Conservation (phyloP, 352 stramenopile genomes). For the Pythium oligandrum region DNA sequence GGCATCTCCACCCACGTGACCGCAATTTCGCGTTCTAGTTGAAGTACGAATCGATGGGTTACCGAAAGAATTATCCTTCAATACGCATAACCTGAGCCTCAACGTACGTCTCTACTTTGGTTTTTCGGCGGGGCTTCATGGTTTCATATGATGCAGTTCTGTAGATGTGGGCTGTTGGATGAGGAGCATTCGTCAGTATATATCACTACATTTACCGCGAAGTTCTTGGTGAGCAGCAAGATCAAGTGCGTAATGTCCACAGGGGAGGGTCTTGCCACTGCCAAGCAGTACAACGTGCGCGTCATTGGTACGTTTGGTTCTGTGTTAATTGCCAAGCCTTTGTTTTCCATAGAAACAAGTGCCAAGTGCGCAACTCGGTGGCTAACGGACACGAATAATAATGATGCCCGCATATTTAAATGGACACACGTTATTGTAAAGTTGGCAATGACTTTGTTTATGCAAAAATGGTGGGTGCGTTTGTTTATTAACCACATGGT, state of each 20-base stretch:
- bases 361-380: constrained; percentile 31
- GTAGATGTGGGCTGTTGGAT: constrained; percentile 94
- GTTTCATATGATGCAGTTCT: constrained; percentile 5
- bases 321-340: background rate
- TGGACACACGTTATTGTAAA: too few species aligned
- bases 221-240: constrained; percentile 91
- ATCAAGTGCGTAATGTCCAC: constrained; percentile 79
- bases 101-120: constrained; percentile 33
- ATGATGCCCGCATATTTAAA: too few species aligned
- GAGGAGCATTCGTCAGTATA: constrained; percentile 93
- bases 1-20: too few species aligned
- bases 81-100: too few species aligned
- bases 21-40: too few species aligned
- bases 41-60: too few species aligned
- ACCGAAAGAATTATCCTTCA: too few species aligned
- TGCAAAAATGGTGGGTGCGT: too few species aligned
- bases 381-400: constrained; percentile 4
- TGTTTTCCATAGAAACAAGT: constrained; percentile 69
- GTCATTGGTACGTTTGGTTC: constrained; percentile 65
- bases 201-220: constrained; percentile 66
- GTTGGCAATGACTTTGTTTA: too few species aligned
- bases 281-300: constrained; percentile 79
- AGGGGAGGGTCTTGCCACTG: constrained; percentile 73
- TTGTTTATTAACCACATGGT: too few species aligned
- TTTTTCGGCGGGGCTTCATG: background rate